phyloP scores from a whole-genome alignment of 805 yeast genomes.

The Starmerella etchellsii region DNA sequence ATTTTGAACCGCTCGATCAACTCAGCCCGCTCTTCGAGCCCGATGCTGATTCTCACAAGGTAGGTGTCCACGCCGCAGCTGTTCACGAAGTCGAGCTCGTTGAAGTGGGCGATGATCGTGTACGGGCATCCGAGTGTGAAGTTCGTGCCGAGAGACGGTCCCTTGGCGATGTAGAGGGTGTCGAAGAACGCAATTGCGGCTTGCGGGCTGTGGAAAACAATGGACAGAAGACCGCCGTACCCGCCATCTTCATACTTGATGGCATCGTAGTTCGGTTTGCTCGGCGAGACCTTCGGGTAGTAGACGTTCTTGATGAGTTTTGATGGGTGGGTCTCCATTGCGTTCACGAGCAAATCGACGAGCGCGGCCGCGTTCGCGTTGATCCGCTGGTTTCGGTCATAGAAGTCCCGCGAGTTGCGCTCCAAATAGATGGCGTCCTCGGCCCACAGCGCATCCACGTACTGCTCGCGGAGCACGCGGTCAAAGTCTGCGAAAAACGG shows the following conservation, averaged over 20 bases:
- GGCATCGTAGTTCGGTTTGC: conserved; percentile 56
- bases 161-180: conserved; percentile 57
- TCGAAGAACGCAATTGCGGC: conserved; percentile 68
- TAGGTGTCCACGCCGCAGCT: conserved; percentile 73
- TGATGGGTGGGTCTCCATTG: conserved; percentile 21
- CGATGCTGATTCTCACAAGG: conserved; percentile 70
- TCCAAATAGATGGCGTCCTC: conserved; percentile 90
- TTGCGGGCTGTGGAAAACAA: conserved; percentile 50
- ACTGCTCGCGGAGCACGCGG: conserved; percentile 39
- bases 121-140: conserved; percentile 85
- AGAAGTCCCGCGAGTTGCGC: conserved; percentile 84
- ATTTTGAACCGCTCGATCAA: conserved; percentile 38
- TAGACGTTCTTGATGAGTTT: conserved; percentile 46
- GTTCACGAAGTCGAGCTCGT: conserved; percentile 65
- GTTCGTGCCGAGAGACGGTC: conserved; percentile 85
- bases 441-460: conserved; percentile 72
- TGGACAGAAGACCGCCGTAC: conserved; percentile 74
- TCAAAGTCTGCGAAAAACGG: conserved; percentile 39
- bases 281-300: conserved; percentile 50
- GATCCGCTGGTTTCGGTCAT: conserved; percentile 38
- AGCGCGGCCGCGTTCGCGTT: conserved; percentile 32
- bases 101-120: conserved; percentile 72
- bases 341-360: conserved; percentile 22
- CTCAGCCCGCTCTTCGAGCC: conserved; percentile 59
- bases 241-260: conserved; percentile 63